Evolutionary conservation across 257 asterid genomes (phyloP).

Genomic region (Hygrophila difformis): DNA sequence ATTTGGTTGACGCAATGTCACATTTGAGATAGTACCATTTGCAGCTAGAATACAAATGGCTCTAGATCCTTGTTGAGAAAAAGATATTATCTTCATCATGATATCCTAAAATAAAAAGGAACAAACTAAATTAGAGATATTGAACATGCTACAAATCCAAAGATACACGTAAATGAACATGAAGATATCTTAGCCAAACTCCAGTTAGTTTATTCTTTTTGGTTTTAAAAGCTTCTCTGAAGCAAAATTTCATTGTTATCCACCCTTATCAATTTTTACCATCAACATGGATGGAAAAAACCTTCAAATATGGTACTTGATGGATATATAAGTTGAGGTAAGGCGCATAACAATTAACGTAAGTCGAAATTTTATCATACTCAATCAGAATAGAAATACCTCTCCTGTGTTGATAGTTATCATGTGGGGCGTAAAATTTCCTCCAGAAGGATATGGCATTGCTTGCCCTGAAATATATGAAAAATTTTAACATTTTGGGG

Average conservation of each 20-base stretch:
- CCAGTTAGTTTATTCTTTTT: background rate
- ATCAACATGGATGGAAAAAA: no score
- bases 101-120: conserved; percentile 52
- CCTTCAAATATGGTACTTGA: no score
- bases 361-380: background rate
- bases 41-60: conserved; percentile 89
- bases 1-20: conserved; percentile 78
- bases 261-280: background rate
- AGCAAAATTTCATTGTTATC: background rate
- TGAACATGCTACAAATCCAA: background rate
- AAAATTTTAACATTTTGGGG: conserved; percentile 6
- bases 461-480: conserved; percentile 32
- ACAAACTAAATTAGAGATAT: background rate
- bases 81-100: conserved; percentile 70
- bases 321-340: background rate
- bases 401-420: conserved; percentile 71
- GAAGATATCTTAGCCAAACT: background rate
- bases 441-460: conserved; percentile 40
- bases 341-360: background rate
- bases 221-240: background rate
- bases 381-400: conserved; percentile 33
- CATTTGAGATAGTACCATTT: conserved; percentile 76
- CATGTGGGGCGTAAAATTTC: conserved; percentile 68
- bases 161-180: background rate
- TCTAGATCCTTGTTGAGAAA: conserved; percentile 78